phyloP scores from a whole-genome alignment of 495 filamentous ascomycete genomes.

The Podospora bellae-mahoneyi region DNA sequence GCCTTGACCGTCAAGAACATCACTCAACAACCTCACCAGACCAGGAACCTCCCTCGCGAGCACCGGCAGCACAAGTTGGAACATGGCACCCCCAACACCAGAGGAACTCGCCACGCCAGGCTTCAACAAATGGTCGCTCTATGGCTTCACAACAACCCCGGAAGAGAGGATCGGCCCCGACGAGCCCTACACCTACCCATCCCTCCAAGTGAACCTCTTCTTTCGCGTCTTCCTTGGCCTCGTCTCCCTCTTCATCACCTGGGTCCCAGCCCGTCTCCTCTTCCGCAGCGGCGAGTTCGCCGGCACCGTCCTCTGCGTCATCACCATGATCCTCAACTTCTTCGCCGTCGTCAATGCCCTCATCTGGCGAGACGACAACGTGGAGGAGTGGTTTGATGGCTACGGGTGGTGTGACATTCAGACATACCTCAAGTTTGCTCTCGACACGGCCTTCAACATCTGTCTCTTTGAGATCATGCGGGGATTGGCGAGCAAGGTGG shows the following conservation, averaged over 20 bases:
- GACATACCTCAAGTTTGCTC: conserved; percentile 53
- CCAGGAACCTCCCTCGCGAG: neutral
- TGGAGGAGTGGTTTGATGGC: conserved; percentile 67
- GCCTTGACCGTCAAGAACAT: neutral
- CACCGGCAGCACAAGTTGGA: neutral
- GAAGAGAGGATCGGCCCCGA: conserved; percentile 25
- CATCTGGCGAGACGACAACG: conserved; percentile 75
- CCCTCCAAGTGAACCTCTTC: conserved; percentile 40
- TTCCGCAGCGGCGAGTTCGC: conserved; percentile 59
- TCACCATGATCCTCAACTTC: conserved; percentile 62
- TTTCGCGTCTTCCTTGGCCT: conserved; percentile 52
- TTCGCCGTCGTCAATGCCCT: conserved; percentile 72
- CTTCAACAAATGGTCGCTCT: conserved; percentile 9
- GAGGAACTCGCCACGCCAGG: neutral
- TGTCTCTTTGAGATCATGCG: conserved; percentile 69
- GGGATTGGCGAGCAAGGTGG: conserved; percentile 70
- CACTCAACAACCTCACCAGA: neutral
- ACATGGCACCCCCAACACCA: neutral
- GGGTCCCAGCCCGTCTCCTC: conserved; percentile 55
- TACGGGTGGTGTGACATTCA: conserved; percentile 79
- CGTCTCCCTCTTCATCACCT: conserved; percentile 54
- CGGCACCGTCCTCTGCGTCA: conserved; percentile 60
- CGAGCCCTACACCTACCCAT: conserved; percentile 28
- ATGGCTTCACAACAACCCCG: conserved; percentile 26
- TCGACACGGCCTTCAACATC: conserved; percentile 61